Base-by-base conservation (phyloP, 352 stramenopile genomes). In the Pythium sukuiense region DNA sequence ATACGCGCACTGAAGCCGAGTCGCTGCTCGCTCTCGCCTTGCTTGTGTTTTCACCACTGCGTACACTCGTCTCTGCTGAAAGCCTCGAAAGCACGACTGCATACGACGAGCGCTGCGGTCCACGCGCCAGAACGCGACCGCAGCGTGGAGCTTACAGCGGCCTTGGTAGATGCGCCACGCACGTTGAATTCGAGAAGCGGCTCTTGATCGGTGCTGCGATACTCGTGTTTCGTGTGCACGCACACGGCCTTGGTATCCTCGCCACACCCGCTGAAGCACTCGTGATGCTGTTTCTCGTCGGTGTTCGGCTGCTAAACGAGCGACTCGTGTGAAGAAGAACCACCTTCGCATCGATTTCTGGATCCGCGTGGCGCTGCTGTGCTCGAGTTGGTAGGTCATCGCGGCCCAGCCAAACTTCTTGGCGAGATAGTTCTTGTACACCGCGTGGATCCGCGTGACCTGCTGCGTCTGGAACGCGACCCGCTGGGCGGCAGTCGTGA, bases 381-480 rank as follows among this genome's bases (percentile, higher is more conserved):
- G 77, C 67, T 84, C 76, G 6, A 81, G 63, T 6, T 67, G 55
- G 35, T 78, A 62, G 3, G 72, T 76, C 49, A 69, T 63, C 4
- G 72, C 83, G 1, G 74, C 77, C 83, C 83, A 91, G 55, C 73
- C 77, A 29, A 90, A 89, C 63, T 91, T 91, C 55, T 76, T 79
- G 50, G 76, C 77, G 5, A 86, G 59, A 49, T 85, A 88, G 61
- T 86, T 81, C 43, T 74, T 77, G 64, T 88, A 91, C 27, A 76
- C 79, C 39, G 67, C 48, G 43, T 70, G 74, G 46, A 89, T 84
- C n/a, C 61, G 63, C 4, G 56, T 70, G 14, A 63, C 79, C 6
- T 73, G 59, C 16, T 76, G 55, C 8, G 45, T 50, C 30, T 78
- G 59, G 4, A 61, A 26, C 9, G 59, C 20, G 20, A 71, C 48